These are phyloP conservation scores for Daldinia grandis DNA, from an alignment of 495 filamentous ascomycete species.

Conservation along the genomic window DNA sequence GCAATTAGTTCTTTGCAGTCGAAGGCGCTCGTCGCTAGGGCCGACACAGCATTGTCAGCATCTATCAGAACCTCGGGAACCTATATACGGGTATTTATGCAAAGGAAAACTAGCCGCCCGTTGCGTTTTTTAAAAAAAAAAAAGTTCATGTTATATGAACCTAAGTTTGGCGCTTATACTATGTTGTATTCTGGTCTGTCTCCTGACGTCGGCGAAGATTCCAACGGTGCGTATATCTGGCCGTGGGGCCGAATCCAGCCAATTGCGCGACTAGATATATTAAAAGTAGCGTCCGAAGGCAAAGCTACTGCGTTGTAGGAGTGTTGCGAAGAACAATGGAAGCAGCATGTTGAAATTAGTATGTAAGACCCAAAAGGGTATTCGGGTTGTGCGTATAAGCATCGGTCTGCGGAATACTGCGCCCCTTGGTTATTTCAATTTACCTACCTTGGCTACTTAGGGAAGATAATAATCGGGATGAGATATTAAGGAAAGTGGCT, in stretches of 20 bases:
- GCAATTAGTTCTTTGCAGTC: constrained; percentile 43
- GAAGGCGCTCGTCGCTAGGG: constrained; percentile 41
- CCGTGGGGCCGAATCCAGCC: background rate
- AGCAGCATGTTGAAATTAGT: background rate
- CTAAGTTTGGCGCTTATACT: too few species aligned
- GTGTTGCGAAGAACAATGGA: background rate
- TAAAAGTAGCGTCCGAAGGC: background rate
- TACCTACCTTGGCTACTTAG: too few species aligned
- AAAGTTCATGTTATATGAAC: background rate
- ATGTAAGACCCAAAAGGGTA: too few species aligned
- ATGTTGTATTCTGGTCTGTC: background rate
- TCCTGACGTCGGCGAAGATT: background rate
- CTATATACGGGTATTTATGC: constrained; percentile 17
- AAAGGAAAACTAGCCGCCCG: background rate
- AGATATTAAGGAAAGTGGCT: constrained; percentile 48
- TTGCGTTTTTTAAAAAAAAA: background rate
- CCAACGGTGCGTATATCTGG: background rate
- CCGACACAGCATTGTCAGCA: constrained; percentile 42
- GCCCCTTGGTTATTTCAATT: too few species aligned
- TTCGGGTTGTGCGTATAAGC: too few species aligned
- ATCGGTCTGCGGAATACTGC: too few species aligned
- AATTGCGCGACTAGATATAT: background rate
- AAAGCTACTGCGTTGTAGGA: background rate
- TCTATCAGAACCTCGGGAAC: constrained; percentile 53
- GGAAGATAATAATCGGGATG: background rate